These are phyloP conservation scores for Diaporthe citrichinensis DNA, from an alignment of 2,329 filamentous ascomycete species.

Conservation along the genomic window DNA sequence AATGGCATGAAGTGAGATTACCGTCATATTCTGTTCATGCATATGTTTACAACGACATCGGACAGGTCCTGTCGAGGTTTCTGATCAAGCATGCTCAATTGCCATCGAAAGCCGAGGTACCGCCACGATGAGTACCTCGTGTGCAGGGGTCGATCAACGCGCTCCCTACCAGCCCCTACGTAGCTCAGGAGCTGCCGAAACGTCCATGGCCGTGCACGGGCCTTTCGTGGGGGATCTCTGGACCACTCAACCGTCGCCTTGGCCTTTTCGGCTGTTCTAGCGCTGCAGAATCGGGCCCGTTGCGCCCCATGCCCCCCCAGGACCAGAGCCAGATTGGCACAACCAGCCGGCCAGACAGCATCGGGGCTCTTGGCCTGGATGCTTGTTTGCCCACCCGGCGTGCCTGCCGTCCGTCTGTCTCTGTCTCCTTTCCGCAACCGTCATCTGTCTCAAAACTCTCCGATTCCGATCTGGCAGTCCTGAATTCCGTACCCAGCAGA, in stretches of 20 bases:
- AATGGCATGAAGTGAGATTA: neutral
- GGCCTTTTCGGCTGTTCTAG: slow-evolving; percentile 28
- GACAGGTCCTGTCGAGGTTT: neutral
- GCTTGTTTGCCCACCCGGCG: slow-evolving; percentile 22
- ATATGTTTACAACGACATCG: too few species aligned
- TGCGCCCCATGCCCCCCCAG: neutral
- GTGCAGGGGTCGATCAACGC: neutral
- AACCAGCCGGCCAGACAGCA: neutral
- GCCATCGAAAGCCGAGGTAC: neutral
- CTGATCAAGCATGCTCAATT: neutral
- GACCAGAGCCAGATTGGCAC: too few species aligned
- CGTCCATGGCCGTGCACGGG: neutral
- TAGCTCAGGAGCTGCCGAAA: slow-evolving; percentile 31
- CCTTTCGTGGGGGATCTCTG: neutral
- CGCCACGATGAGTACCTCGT: neutral
- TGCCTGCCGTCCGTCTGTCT: slow-evolving; percentile 22
- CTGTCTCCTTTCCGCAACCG: slow-evolving; percentile 32
- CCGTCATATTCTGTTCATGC: neutral
- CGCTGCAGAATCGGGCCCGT: slow-evolving; percentile 5
- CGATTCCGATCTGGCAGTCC: neutral
- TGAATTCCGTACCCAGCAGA: neutral
- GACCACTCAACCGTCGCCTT: slow-evolving; percentile 18
- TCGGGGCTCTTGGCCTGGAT: slow-evolving; percentile 26
- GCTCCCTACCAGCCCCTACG: neutral
- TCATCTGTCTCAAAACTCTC: slow-evolving; percentile 15